Base-by-base conservation (phyloP, 768 basidiomycete genomes). In the Serpula lacrymans region DNA sequence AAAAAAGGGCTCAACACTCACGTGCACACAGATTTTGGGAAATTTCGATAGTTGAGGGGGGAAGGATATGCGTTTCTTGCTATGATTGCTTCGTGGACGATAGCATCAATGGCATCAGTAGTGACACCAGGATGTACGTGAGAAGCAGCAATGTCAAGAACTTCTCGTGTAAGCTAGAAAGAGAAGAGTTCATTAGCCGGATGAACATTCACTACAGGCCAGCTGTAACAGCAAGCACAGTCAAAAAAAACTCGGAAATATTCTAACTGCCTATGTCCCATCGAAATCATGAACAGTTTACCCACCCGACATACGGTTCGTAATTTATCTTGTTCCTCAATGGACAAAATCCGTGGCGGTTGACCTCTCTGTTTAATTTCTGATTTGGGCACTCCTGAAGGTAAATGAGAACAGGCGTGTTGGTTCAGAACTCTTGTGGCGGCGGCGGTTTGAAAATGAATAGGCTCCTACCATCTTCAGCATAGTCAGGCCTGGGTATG, bases 11-110 rank as follows among this genome's bases (percentile, higher is more conserved):
- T n/a, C n/a, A n/a, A 32, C 23, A 75, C 90, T 51, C 69, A 91
- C 82, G 87, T 93, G 86, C 96, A 99, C 26, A 95, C 79, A 22
- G 93, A 97, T 71, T 97, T 97, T 10, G 96, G 95, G 58, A 84
- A 98, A 25, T 77, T 72, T 38, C 83, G 78, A 65, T 99, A 99
- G 56, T 90, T 90, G 45, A 98, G 70, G 31, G 96, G 89, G 18
- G 89, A 93, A 1, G 96, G 96, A 65, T 99, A 99, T 18, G 89
- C 80, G 50, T 90, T 82, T 37, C 94, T 75, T 65, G 94, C 85
- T 48, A 98, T 83, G 49, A 74, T 86, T 13, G 88, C 96, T 49
- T 89, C 78, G 65, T 99, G 96, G 11, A 95, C 92, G 48, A 97
- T 82, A 42, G 80, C 81, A 64, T 99, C 96, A 20, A 99, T 74